Evolutionary conservation across 2,329 filamentous ascomycete species (phyloP).

Genomic region (Aspergillus ochraceoroseus): DNA sequence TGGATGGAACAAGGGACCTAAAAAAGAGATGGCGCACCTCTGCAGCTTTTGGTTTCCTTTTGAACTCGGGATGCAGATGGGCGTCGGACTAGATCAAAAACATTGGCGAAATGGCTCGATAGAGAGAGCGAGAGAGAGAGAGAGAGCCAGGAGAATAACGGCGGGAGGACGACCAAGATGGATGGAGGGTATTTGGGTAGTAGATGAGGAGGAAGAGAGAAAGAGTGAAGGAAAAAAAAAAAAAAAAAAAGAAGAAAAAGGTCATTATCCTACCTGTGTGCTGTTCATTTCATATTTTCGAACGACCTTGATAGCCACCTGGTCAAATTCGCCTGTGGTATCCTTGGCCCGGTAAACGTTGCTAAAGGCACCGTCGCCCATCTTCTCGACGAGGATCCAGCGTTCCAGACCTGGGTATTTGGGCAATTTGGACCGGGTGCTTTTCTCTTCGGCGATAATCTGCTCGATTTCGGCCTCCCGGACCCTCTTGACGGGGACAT

Average conservation of each 20-base stretch:
- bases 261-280: constrained; percentile 72
- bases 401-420: constrained; percentile 77
- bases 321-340: constrained; percentile 61
- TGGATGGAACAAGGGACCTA: background rate
- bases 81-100: constrained; percentile 67
- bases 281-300: constrained; percentile 99
- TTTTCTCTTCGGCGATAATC: constrained; percentile 87
- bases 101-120: constrained; percentile 48
- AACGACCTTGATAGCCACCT: constrained; percentile 97
- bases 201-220: constrained; percentile 21
- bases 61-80: constrained; percentile 93
- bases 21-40: constrained; percentile 68
- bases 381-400: constrained; percentile 87
- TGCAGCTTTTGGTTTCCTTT: constrained; percentile 88
- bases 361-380: constrained; percentile 98
- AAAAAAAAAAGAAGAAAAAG: constrained; percentile 27
- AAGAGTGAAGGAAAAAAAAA: constrained; percentile 26
- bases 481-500: constrained; percentile 43
- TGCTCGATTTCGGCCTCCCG: constrained; percentile 67
- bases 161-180: background rate
- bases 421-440: constrained; percentile 78
- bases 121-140: too few species aligned
- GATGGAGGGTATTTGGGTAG: background rate
- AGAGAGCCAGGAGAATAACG: background rate
- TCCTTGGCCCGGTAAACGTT: constrained; percentile 93